Base-by-base conservation (phyloP, 306 rosid species). In the Cucurbita argyrosperma region DNA sequence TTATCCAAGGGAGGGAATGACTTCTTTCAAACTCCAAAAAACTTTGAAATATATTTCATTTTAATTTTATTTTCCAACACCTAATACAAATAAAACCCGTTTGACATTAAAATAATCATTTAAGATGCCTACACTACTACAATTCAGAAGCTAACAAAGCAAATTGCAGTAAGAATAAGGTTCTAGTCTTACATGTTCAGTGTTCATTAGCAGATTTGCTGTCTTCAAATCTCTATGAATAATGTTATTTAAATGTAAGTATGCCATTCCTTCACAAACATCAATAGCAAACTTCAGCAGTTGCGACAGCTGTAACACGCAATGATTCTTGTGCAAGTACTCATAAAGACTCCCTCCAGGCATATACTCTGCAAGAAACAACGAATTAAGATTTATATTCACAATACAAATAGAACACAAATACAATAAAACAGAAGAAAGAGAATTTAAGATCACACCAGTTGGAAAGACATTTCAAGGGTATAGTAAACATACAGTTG, bases 141-240 rank as follows among this genome's bases (percentile, higher is more conserved):
- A 56, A 39, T 40, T 77, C 50, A 54, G 61, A 58, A 77, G 56
- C 60, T 55, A 43, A 26, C 46, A 55, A 73, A 79, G 69, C 78
- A 43, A 71, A 35, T 65, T 52, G 43, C 52, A 77, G 52, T n/a
- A 60, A 71, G 78, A 63, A 47, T 42, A 53, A 58, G 19, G 49
- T 23, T 76, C 51, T 52, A 71, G 78, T 85, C 96, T 87, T 87
- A 95, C 99, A 74, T 87, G 90, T 75, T 89, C 75, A 55, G 80
- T 74, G 77, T 91, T 92, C 99, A 95, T 91, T 72, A 95, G 91
- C 76, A 95, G 82, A 87, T 95, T 95, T 77, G 99, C 99, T 0
- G 99, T 91, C 96, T 95, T 95, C 84, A 95, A 82, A 80, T 95
- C 99, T 83, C 99, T 84, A 74, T 95, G 99, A 69, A 95, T 88